Percentiles rank a stretch among this genome's conserved stretches.
phyloP scores from a whole-genome alignment of 2,329 filamentous ascomycete genomes.

The Apiospora saccharicola region DNA sequence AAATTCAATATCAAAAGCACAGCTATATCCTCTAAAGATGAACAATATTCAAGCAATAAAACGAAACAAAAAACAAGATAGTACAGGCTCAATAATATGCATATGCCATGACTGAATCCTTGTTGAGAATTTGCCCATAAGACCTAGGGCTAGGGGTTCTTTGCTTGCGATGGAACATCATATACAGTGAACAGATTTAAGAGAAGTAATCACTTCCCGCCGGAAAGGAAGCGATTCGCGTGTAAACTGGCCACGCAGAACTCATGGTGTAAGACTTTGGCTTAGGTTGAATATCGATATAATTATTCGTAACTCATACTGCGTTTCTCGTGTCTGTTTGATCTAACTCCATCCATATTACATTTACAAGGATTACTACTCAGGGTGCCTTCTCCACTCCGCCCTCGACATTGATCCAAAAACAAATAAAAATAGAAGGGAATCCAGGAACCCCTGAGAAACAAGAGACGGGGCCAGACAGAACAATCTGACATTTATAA shows the following conservation, averaged over 20 bases:
- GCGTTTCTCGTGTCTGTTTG: conserved; percentile 12
- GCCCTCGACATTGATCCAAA: no score
- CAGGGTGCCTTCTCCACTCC: not conserved
- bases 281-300: not conserved
- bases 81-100: not conserved
- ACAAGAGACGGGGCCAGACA: not conserved
- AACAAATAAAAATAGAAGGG: not conserved
- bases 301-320: conserved; percentile 20
- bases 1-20: not conserved
- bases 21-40: not conserved
- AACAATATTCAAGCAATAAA: conserved; percentile 9
- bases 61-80: not conserved
- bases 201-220: no score
- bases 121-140: no score
- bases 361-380: conserved; percentile 1
- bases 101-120: not conserved
- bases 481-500: not conserved
- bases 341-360: not conserved
- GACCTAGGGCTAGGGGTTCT: no score
- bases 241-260: not conserved
- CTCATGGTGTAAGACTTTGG: not conserved
- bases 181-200: no score
- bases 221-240: no score
- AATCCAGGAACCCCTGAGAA: not conserved
- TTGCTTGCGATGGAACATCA: no score